phyloP scores from a whole-genome alignment of 768 basidiomycete species.

The Holtermannia corniformis region DNA sequence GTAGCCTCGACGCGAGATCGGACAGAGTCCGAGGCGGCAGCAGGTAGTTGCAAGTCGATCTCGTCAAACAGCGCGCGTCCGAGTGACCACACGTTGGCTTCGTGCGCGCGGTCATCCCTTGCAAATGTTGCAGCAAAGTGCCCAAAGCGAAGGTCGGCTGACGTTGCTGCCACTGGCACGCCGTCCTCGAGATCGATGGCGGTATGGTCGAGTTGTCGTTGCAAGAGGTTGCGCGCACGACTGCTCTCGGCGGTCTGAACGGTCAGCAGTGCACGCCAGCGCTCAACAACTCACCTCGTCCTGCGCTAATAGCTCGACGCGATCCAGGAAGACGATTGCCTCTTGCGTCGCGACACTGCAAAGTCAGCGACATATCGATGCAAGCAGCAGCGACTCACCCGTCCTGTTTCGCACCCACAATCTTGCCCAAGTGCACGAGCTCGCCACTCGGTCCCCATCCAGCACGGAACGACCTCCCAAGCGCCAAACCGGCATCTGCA shows the following conservation, averaged over 20 bases:
- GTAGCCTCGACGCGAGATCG: constrained; percentile 54
- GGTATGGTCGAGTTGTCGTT: constrained; percentile 57
- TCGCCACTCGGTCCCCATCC: constrained; percentile 79
- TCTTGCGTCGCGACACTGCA: constrained; percentile 13
- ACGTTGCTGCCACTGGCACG: constrained; percentile 53
- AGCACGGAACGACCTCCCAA: constrained; percentile 80
- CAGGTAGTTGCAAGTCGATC: constrained; percentile 56
- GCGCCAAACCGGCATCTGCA: constrained; percentile 71
- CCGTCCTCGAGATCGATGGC: constrained; percentile 59
- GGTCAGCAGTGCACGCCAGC: no score
- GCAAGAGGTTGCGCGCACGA: constrained; percentile 56
- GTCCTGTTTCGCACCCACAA: constrained; percentile 38
- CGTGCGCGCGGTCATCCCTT: constrained; percentile 58
- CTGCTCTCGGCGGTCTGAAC: constrained; percentile 45
- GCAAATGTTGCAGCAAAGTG: constrained; percentile 67
- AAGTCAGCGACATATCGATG: not conserved
- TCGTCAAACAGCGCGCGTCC: constrained; percentile 81
- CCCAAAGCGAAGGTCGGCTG: constrained; percentile 58
- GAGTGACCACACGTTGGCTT: constrained; percentile 77
- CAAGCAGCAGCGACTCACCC: constrained; percentile 44
- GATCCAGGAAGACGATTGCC: constrained; percentile 28
- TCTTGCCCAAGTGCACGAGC: constrained; percentile 63
- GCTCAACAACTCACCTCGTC: constrained; percentile 12
- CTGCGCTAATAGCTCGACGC: constrained; percentile 27
- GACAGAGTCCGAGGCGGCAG: constrained; percentile 41